Evolutionary conservation across 441 rosid genomes (phyloP).

Genomic region (Adansonia gregorii): DNA sequence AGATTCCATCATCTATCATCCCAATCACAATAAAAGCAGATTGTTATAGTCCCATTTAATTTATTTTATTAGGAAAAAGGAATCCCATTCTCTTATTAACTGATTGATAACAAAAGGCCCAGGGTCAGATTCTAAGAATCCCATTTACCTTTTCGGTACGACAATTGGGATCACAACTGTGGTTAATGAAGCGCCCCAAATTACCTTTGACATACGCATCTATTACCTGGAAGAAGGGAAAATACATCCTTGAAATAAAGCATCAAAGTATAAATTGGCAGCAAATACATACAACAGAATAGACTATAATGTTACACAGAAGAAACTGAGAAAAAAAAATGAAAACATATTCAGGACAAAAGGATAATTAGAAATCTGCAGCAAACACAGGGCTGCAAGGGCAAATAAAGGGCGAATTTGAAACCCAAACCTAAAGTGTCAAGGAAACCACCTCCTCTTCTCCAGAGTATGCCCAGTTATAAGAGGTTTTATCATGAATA

Average conservation of each 20-base stretch:
- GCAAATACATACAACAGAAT: not conserved
- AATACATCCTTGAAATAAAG: not conserved
- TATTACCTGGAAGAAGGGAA: conserved; percentile 67
- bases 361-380: not conserved
- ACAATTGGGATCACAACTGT: conserved; percentile 98
- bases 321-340: not conserved
- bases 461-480: not conserved
- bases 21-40: not conserved
- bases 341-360: not conserved
- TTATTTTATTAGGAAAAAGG: not conserved
- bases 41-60: not conserved
- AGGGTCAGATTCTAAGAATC: not conserved
- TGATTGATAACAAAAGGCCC: conserved; percentile 25
- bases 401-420: not conserved
- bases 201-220: conserved; percentile 97
- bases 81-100: not conserved
- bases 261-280: conserved; percentile 25
- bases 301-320: not conserved
- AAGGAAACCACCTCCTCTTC: not conserved
- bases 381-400: conserved; percentile 12
- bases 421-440: not conserved
- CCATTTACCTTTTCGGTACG: conserved; percentile 86
- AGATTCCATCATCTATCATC: not conserved
- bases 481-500: conserved; percentile 2
- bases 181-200: conserved; percentile 97